phyloP scores from a whole-genome alignment of 306 rosid species.

The Gastrolobium villosum region DNA sequence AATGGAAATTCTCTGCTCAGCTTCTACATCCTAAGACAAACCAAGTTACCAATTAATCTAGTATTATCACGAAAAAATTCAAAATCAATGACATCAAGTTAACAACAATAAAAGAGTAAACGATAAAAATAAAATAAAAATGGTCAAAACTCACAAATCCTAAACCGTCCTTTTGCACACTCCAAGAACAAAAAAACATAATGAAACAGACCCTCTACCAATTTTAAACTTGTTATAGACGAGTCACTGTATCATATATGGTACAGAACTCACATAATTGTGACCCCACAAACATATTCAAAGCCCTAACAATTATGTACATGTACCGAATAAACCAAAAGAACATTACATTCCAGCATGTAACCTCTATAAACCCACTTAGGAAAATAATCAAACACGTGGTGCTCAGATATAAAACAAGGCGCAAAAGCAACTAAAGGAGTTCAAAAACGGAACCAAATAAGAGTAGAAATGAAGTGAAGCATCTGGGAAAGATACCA shows the following conservation, averaged over 20 bases:
- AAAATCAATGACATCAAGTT: conserved; percentile 26
- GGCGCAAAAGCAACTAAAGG: not conserved
- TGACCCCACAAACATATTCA: not conserved
- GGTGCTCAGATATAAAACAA: conserved; percentile 10
- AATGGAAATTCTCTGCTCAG: conserved; percentile 16
- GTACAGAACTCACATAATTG: not conserved
- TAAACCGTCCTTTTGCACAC: conserved; percentile 10
- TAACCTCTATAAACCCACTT: not conserved
- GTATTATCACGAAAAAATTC: not conserved
- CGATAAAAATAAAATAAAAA: not conserved
- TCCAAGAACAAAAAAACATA: not conserved
- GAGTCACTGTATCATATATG: not conserved
- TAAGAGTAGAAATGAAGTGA: not conserved
- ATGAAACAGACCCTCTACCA: conserved; percentile 5
- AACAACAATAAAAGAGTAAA: not conserved
- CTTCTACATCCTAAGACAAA: conserved; percentile 32
- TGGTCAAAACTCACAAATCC: not conserved
- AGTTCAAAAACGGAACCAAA: not conserved
- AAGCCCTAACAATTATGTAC: not conserved
- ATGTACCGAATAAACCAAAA: not conserved
- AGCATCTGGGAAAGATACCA: conserved; percentile 33
- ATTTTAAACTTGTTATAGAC: not conserved
- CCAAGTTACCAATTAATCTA: not conserved
- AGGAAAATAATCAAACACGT: conserved; percentile 50
- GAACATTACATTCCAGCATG: not conserved